Base-by-base conservation (phyloP, 2,329 filamentous ascomycete genomes). In the Sordariomycetes sp. region DNA sequence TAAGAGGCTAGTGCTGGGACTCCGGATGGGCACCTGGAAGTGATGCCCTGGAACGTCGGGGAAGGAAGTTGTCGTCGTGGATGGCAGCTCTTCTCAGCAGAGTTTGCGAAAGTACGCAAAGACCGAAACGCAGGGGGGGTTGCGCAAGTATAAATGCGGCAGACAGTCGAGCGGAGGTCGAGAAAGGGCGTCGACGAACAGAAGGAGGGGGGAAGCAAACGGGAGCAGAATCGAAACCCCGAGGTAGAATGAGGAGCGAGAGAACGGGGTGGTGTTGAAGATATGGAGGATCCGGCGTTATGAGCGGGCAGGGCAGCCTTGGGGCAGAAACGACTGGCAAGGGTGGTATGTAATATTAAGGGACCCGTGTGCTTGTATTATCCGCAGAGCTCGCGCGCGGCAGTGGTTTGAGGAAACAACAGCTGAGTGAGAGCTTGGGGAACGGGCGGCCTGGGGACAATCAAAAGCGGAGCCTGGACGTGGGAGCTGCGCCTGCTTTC, bases 1-100 rank as follows among this genome's bases (percentile, higher is more conserved):
- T 56, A 36, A 56, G 52, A 56, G 45, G 34, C 48, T 36, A 56
- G 52, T 10, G 25, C n/a, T 28, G 25, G n/a, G 52, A 45, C 39
- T n/a, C 17, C 10, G n/a, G 39, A 45, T 45, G 39, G 13, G 2
- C 39, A 17, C 39, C 39, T 45, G 17, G 15, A 15, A 45, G 39
- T n/a, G 39, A 45, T 45, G 13, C 6, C 8, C 10, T n/a, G 10
- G 10, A 17, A n/a, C 6, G 39, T 17, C 7, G 39, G n/a, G n/a
- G n/a, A 17, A n/a, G 6, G n/a, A 45, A 45, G 28, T 8, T 32
- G 28, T 32, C 28, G 28, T 32, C 28, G 28, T 32, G 28, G 28
- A 4, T 32, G 28, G 28, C 28, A 32, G 28, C 28, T 32, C 8
- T 8, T 32, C 8, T 3, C 28, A 32, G 28, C 28, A 32, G 28